Evolutionary conservation across 441 rosid species (phyloP).

Genomic region (Eutrema salsugineum): DNA sequence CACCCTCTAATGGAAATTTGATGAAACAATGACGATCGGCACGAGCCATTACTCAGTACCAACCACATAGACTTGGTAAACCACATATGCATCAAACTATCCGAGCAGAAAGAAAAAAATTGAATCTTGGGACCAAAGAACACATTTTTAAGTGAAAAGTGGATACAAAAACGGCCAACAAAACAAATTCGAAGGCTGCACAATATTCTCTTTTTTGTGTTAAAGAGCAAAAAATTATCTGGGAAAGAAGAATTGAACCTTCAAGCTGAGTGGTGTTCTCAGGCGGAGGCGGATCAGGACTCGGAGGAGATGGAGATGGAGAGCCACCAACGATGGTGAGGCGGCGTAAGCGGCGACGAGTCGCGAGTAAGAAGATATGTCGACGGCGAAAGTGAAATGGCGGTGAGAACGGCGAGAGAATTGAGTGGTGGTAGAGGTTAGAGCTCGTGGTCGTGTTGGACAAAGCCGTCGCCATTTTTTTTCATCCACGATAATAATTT

Average conservation of each 20-base stretch:
- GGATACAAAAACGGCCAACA: neutral
- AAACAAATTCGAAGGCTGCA: neutral
- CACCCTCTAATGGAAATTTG: neutral
- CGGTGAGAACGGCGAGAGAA: neutral
- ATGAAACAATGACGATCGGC: neutral
- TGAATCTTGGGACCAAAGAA: slow-evolving; percentile 2
- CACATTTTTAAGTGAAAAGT: neutral
- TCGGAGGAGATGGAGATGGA: slow-evolving; percentile 48
- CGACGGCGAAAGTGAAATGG: slow-evolving; percentile 7
- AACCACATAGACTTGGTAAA: neutral
- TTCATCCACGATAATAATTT: neutral
- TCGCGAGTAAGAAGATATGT: neutral
- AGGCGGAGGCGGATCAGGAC: slow-evolving; percentile 45
- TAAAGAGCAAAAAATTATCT: no score
- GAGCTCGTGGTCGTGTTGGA: slow-evolving; percentile 10
- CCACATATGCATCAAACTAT: neutral
- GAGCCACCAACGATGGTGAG: slow-evolving; percentile 41
- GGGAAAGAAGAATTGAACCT: slow-evolving; percentile 35
- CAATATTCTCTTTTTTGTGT: no score
- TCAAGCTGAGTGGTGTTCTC: slow-evolving; percentile 26
- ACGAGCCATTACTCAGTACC: neutral
- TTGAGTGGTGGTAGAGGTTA: neutral
- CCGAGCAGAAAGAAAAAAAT: neutral
- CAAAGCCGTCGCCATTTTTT: slow-evolving; percentile 22
- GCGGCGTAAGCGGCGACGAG: slow-evolving; percentile 20